Evolutionary conservation across 257 asterid species (phyloP), one percentile per base, ranked within the genome.

Genomic region (Eustoma russellianum): DNA sequence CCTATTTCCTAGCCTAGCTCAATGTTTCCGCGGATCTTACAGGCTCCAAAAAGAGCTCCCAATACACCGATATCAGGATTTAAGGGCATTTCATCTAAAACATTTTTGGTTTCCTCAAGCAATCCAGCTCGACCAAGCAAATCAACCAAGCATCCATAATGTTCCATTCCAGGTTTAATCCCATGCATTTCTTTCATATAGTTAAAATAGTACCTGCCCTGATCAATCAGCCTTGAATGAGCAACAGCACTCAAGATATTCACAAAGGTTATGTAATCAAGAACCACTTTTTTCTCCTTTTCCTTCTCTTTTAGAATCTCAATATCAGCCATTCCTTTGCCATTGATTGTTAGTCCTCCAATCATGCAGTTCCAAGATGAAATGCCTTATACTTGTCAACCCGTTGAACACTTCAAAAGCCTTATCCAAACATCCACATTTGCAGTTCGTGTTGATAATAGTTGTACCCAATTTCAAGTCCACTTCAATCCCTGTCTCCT

Each of bases 1-100:
- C 56, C 94, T 67, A 82, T 74, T 47, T 79, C 79, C 66, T 82
- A 89, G 2, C 89, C 97, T 52, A 88, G 50, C 5, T 73, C 77
- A 4, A 80, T 50, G 54, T 85, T 80, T 17, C 81, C 78, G 33
- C 85, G 92, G 67, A 88, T 83, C 63, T 70, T 80, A 51, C 92
- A 85, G n/a, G 97, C 97, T 7, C 97, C 95, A 4, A 88, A 79
- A 72, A 88, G 82, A n/a, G 97, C 95, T n/a, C 97, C 95, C 50
- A 88, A 48, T 28, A 88, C 94, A 33, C 89, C 80, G 2, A 67
- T 89, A 62, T 88, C 83, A 1, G 94, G 74, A 14, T 64, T 79
- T 76, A 80, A 69, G 9, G 92, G 97, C 97, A 88, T 88, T 5
- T 69, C 66, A 7, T 66, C 53, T 46, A 79, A 69, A 33, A 81